Percentiles rank a stretch among this genome's conserved stretches.
These are phyloP conservation scores for Cercophora sp. DNA, from an alignment of 495 filamentous ascomycete species.

Conservation along the genomic window DNA sequence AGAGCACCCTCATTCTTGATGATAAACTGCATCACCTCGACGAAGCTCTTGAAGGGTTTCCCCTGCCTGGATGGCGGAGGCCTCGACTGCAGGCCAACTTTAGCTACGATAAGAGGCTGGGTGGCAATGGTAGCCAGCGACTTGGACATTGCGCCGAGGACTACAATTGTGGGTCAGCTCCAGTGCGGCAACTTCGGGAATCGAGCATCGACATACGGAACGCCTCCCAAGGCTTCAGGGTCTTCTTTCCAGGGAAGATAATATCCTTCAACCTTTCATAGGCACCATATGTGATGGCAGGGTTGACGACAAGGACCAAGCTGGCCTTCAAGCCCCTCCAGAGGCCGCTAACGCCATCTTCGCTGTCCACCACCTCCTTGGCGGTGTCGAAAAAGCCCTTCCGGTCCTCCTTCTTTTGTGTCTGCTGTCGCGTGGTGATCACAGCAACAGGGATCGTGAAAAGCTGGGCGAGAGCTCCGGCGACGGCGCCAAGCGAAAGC, in stretches of 20 bases:
- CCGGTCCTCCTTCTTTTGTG: conserved; percentile 72
- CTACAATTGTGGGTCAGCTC: conserved; percentile 37
- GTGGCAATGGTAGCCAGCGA: conserved; percentile 86
- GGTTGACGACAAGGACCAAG: conserved; percentile 93
- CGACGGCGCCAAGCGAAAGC: conserved; percentile 78
- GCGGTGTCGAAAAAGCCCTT: conserved; percentile 89
- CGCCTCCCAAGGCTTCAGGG: conserved; percentile 79
- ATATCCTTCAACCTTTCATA: conserved; percentile 84
- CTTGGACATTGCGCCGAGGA: conserved; percentile 92
- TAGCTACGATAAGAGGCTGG: conserved; percentile 96
- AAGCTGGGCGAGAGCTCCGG: conserved; percentile 87
- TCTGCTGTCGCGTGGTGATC: conserved; percentile 93
- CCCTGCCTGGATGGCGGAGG: conserved; percentile 80
- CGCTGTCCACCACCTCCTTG: conserved; percentile 79
- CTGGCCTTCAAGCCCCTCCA: conserved; percentile 97
- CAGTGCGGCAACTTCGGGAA: no score
- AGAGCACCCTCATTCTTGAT: conserved; percentile 77
- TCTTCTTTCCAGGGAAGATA: conserved; percentile 73
- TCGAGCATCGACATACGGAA: no score
- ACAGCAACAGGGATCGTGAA: conserved; percentile 97
- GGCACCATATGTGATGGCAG: conserved; percentile 95
- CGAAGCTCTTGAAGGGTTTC: conserved; percentile 91
- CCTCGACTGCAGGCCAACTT: conserved; percentile 91
- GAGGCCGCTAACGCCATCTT: conserved; percentile 84
- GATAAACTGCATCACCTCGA: conserved; percentile 93